Base-by-base conservation (phyloP, 148 eudicot species). In the Rhododendron ferrugineum region DNA sequence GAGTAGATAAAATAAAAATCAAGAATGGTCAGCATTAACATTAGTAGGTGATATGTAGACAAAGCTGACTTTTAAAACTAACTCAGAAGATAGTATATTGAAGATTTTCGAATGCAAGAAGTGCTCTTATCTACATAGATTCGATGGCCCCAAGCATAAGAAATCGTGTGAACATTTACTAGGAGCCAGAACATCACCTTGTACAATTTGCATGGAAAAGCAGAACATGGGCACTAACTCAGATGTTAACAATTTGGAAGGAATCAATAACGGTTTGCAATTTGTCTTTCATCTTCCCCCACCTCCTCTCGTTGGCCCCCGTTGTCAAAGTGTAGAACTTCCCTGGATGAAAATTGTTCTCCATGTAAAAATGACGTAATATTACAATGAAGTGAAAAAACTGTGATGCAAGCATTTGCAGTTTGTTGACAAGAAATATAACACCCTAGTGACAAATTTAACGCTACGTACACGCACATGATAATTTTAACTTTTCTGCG, bases 241-340 rank as follows among this genome's bases (percentile, higher is more conserved):
- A 92, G 66, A 90, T 91, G 83, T 91, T 91, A 92, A 92, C 91
- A 82, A 95, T 91, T 89, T 91, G 90, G 93, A 97, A 97, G 82
- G 99, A 97, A 89, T 97, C 98, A 34, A 93, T 66, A 36, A 97
- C 92, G 0, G 98, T 93, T 87, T 91, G 88, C 79, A 97, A 86
- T 81, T 94, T 95, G 78, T 97, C 99, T 87, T 95, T 97, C 98
- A 97, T 97, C 89, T 97, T 95, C 72, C 83, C 95, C 99, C 99
- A 97, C 88, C 99, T 90, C 92, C 98, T 92, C 89, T 97, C 95
- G 34, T 97, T 97, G 6, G 99, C 95, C 34, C 99, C 99, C 22
- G 98, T 97, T 60, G 98, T 94, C 88, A 97, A 84, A 1, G 98
- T 94, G 93, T 94, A 97, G 80, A 97, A 94, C 86, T 92, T 97